A percentile compares a stretch with the other conserved stretches of the same genome.
These are phyloP conservation scores for Prunus salicina DNA, from an alignment of 306 rosid genomes.

Conservation along the genomic window DNA sequence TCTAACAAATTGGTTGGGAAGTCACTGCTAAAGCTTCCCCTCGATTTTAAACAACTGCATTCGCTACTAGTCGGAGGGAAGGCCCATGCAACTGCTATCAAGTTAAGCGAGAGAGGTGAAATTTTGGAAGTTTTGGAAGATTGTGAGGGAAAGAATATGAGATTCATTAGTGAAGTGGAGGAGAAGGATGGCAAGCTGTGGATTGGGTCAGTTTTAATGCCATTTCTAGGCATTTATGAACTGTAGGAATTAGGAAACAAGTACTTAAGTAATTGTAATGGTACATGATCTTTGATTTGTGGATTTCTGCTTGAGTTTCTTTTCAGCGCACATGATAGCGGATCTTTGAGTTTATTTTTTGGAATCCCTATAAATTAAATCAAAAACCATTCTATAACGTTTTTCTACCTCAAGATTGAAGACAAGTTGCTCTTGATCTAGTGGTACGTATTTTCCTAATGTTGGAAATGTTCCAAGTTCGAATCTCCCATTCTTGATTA, in stretches of 20 bases:
- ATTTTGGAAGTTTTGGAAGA: conserved; percentile 73
- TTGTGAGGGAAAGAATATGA: conserved; percentile 61
- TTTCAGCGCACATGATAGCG: background rate
- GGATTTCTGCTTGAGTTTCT: background rate
- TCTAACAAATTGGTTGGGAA: conserved; percentile 59
- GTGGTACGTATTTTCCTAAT: too few species aligned
- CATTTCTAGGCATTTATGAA: conserved; percentile 60
- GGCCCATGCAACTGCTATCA: conserved; percentile 67
- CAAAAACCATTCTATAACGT: too few species aligned
- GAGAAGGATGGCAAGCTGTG: conserved; percentile 87
- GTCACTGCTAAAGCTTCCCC: conserved; percentile 47
- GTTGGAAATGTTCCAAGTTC: too few species aligned
- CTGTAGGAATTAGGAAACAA: background rate
- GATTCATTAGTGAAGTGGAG: conserved; percentile 78
- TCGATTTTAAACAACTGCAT: conserved; percentile 58
- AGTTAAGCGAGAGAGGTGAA: conserved; percentile 62
- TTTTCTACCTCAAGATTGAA: too few species aligned
- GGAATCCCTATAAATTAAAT: too few species aligned
- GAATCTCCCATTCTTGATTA: too few species aligned
- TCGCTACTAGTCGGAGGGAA: conserved; percentile 52
- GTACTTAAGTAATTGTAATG: background rate
- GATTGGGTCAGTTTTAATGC: conserved; percentile 84
- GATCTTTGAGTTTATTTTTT: too few species aligned
- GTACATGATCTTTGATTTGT: background rate
- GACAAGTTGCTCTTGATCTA: too few species aligned